Base-by-base conservation (phyloP, 169 alveolate species). In the Eimeria tenella region DNA sequence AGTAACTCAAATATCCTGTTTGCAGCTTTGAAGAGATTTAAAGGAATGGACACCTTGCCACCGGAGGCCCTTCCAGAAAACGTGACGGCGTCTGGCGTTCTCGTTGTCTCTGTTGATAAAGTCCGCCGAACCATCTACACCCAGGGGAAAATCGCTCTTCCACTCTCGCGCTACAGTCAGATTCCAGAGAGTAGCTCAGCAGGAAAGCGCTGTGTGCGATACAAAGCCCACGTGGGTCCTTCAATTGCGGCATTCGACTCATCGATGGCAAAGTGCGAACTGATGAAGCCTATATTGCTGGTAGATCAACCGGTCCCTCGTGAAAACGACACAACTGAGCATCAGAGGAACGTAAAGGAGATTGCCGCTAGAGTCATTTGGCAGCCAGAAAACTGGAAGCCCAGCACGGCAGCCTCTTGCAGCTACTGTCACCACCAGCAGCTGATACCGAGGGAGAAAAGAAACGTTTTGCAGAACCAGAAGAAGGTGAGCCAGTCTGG, bases 21-120 rank as follows among this genome's bases (percentile, higher is more conserved):
- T 17, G 58, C 97, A 13, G 93, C 95, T 9, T 79, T 97, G 50
- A 90, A 95, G 55, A 56, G 96, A 31, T 95, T 62, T 62, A 55
- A 96, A 13, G 97, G 97, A 4, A 21, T 96, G 79, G 52, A 62
- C 70, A 50, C 58, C 0, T 15, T 97, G 15, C 88, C 81, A 19
- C 93, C 84, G 31, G 42, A 91, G 31, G 93, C 77, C 50, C 92
- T 90, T 13, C 97, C 98, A 0, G 83, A 94, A 15, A 95, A 94
- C 50, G 84, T 90, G 82, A 74, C 94, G 15, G 74, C 84, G 49
- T 65, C 81, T 0, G 95, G 95, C 49, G 84, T 88, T 11, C 50
- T 83, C 52, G 94, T 93, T 11, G 55, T 90, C 5, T 75, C 68
- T 5, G 95, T 92, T n/a, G 94, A 94, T 74, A 53, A 42, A n/a